Percentiles rank a stretch among this genome's conserved stretches.
Conservation (phyloP, 257 asterid species). For the Solanum bulbocastanum region DNA sequence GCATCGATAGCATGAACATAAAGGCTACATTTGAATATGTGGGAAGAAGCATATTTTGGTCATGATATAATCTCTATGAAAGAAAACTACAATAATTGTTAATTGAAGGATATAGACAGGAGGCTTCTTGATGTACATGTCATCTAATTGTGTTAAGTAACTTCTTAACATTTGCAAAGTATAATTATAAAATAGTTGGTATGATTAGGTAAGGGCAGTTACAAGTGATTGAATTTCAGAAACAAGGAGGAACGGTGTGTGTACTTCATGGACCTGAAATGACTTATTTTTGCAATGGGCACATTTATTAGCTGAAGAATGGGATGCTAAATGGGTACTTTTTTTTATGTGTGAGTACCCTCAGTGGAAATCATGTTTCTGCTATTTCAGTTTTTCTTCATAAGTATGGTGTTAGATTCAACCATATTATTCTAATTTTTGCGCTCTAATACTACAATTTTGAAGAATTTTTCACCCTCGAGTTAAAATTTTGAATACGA, state of each 20-base stretch:
- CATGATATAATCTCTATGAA: background rate
- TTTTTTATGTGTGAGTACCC: background rate
- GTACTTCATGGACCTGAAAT: background rate
- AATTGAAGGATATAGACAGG: background rate
- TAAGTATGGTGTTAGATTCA: background rate
- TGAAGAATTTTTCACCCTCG: background rate
- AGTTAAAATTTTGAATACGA: background rate
- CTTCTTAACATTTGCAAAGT: background rate
- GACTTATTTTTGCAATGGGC: background rate
- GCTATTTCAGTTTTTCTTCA: background rate
- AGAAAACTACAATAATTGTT: background rate
- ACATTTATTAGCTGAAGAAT: background rate
- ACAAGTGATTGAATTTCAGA: background rate
- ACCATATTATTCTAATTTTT: background rate
- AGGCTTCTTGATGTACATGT: background rate
- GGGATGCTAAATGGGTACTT: background rate
- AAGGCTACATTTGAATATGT: background rate
- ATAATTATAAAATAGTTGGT: background rate
- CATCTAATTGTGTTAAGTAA: background rate
- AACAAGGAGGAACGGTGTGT: background rate
- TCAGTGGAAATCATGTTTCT: accelerated
- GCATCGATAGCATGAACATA: background rate
- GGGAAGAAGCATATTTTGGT: background rate
- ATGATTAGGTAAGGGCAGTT: background rate
- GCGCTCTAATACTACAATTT: too few species aligned